These are phyloP conservation scores for Xylariaceae sp. DNA, from an alignment of 2,329 filamentous ascomycete species.

Conservation along the genomic window DNA sequence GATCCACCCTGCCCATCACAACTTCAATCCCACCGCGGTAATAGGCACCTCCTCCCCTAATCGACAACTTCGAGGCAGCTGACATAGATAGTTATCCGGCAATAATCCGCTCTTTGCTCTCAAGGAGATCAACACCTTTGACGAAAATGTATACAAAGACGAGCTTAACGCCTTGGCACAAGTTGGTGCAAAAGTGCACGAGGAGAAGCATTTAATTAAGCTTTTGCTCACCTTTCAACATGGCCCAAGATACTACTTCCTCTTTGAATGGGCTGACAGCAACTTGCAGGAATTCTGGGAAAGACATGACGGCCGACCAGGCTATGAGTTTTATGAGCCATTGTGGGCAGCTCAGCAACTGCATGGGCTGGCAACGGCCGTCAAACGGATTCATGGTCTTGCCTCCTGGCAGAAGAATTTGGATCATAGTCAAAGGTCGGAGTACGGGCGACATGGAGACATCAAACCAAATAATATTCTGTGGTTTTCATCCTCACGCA, in stretches of 20 bases:
- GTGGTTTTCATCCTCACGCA: constrained; percentile 1
- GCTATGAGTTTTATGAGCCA: neutral
- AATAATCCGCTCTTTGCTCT: constrained; percentile 1
- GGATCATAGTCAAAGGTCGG: neutral
- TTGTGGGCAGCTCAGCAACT: constrained; percentile 1
- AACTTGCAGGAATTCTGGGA: constrained; percentile 3
- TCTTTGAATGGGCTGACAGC: constrained; percentile 8
- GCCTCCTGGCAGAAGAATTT: constrained; percentile 3
- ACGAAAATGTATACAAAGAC: constrained; percentile 1
- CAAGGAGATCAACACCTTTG: constrained; percentile 1
- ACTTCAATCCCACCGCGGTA: neutral
- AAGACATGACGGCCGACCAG: neutral
- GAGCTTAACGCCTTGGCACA: constrained; percentile 3
- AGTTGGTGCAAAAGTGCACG: neutral
- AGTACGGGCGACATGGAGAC: constrained; percentile 6
- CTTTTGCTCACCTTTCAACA: constrained; percentile 6
- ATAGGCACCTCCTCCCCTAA: neutral
- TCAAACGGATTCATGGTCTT: constrained; percentile 6
- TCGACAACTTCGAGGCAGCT: no score
- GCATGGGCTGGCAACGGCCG: constrained; percentile 2
- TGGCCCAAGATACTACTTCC: constrained; percentile 4
- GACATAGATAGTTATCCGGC: neutral
- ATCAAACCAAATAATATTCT: constrained; percentile 7
- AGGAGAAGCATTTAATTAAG: constrained; percentile 5
- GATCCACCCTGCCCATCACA: constrained; percentile 2